Base-by-base conservation (phyloP, 139 green algal genomes). In the Yamagishiella unicocca region DNA sequence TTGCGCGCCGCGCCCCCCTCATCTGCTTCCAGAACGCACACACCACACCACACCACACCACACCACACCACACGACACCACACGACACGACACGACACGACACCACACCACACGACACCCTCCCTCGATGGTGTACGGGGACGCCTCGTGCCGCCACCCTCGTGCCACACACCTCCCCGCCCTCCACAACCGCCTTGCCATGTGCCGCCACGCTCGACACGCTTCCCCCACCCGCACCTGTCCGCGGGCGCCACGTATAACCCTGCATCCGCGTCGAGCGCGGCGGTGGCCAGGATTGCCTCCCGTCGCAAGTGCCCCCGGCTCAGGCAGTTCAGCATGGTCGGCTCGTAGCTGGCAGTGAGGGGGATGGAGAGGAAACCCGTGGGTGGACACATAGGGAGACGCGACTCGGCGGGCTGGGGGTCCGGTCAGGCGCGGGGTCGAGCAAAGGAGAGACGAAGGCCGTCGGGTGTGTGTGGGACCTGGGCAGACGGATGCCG, bases 221-320 rank as follows among this genome's bases (percentile, higher is more conserved):
- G 24, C 1, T 25, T 8, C 24, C 9, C 2, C 1, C 50, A 75
- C 7, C 76, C 93, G 68, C 92, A 95, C 17, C 94, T 84, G 75
- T 94, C 92, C 17, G 88, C 87, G 14, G 90, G 84, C 21, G 92
- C 72, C n/a, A 95, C 70, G 64, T 91, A 93, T 0, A 53, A 27
- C 17, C 42, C 62, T 2, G 10, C 31, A n/a, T 38, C 89, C n/a
- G 58, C 54, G 29, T 61, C 46, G 33, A 76, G 46, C 4, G 19
- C 40, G 0, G 84, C 87, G 0, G 74, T 91, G 35, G 70, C 66
- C 14, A 66, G 70, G 25, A 96, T 74, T 1, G 35, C 64, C 4
- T 83, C 77, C 17, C 77, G 35, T 40, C 88, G 88, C 42, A 93
- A 87, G 33, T 45, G 85, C 25, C 88, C 91, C 1, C 24, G 35